Evolutionary conservation across 108 stramenopile species (phyloP).

Genomic region (Poteriospumella lacustris): DNA sequence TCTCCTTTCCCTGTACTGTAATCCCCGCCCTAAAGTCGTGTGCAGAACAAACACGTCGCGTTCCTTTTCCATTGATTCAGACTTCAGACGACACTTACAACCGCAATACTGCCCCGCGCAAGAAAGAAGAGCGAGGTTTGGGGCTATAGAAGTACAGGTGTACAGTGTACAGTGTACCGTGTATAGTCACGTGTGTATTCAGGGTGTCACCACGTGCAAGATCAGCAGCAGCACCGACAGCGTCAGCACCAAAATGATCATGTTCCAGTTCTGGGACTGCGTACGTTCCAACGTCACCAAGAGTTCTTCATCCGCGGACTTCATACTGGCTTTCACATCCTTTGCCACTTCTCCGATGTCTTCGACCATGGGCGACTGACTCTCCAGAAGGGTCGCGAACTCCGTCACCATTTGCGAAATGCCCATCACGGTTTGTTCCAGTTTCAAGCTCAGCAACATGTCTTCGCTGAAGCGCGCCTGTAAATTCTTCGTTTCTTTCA

Average conservation of each 20-base stretch:
- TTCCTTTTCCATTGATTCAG: too few species aligned
- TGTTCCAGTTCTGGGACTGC: background rate
- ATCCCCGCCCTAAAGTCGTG: too few species aligned
- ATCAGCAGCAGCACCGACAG: background rate
- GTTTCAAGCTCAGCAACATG: background rate
- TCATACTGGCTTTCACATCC: background rate
- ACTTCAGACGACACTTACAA: too few species aligned
- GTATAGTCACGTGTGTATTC: too few species aligned
- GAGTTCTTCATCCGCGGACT: background rate
- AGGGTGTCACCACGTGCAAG: background rate
- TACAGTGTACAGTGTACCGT: too few species aligned
- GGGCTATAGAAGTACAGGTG: too few species aligned
- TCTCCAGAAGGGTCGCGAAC: background rate
- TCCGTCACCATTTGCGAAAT: background rate
- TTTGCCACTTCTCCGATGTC: background rate
- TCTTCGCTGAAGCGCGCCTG: background rate
- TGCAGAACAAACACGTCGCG: too few species aligned
- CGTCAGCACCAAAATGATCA: background rate
- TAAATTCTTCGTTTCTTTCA: background rate
- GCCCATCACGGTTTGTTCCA: conserved; percentile 1
- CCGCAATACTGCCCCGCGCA: too few species aligned
- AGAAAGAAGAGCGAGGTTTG: too few species aligned
- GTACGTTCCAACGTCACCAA: background rate
- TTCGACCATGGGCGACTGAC: background rate
- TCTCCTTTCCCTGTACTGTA: too few species aligned